These are phyloP conservation scores for Solanum lycopersicoides DNA, from an alignment of 257 asterid species.

Conservation along the genomic window DNA sequence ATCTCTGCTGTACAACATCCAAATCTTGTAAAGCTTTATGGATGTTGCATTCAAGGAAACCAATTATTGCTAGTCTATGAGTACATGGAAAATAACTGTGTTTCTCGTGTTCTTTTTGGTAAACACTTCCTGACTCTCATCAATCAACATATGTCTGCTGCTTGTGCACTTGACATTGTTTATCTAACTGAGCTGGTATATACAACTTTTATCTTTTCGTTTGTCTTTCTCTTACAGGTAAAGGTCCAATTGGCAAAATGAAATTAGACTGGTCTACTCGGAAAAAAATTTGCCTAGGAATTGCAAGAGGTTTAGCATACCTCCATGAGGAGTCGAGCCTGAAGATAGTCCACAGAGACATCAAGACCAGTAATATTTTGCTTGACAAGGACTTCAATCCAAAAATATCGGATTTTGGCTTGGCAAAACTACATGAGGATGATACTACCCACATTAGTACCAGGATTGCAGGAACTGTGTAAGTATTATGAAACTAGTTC, in stretches of 20 bases:
- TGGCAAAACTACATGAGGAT: slow-evolving; percentile 78
- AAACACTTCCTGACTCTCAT: slow-evolving; percentile 9
- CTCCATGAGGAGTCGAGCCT: slow-evolving; percentile 83
- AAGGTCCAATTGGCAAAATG: slow-evolving; percentile 22
- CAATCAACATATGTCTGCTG: background rate
- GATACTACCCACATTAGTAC: slow-evolving; percentile 80
- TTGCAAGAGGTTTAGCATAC: slow-evolving; percentile 73
- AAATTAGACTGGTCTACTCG: slow-evolving; percentile 81
- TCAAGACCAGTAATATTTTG: slow-evolving; percentile 75
- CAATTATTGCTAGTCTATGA: slow-evolving; percentile 64
- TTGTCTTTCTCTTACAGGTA: slow-evolving; percentile 33
- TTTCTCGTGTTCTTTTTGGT: slow-evolving; percentile 79
- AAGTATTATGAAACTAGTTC: slow-evolving; percentile 13
- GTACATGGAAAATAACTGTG: slow-evolving; percentile 83
- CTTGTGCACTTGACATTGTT: background rate
- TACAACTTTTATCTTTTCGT: background rate
- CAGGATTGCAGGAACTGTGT: slow-evolving; percentile 91
- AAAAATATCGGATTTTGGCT: slow-evolving; percentile 86
- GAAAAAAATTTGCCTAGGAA: slow-evolving; percentile 61
- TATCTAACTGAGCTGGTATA: background rate
- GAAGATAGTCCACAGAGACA: slow-evolving; percentile 88
- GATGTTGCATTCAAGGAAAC: slow-evolving; percentile 88
- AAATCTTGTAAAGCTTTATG: slow-evolving; percentile 80
- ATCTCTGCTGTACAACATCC: slow-evolving; percentile 79
- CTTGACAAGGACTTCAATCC: slow-evolving; percentile 72